Base-by-base conservation (phyloP, 2,329 filamentous ascomycete species). In the Calonectria naviculata region DNA sequence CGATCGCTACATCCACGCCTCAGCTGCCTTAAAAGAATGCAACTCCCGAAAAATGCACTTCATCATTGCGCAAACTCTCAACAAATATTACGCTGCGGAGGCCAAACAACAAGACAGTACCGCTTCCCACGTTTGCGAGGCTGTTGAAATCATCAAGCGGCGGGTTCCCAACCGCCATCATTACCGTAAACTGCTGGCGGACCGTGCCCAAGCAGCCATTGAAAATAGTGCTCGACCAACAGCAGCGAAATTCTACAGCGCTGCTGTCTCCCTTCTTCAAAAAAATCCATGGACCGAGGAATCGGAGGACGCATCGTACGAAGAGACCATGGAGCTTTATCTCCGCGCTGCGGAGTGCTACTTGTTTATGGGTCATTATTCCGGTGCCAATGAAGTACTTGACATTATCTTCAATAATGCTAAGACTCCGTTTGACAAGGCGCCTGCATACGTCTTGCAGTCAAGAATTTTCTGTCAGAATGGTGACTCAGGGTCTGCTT, bases 31-130 rank as follows among this genome's bases (percentile, higher is more conserved):
- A 63, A 90, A 89, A 72, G 92, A 95, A 79, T 91, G 90, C 78
- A 91, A 93, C 67, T 85, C 89, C 26, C 86, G 89, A 24, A 93
- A 93, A 76, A 98, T 98, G 95, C 95, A 98, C 82, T 98, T 95
- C 77, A 91, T 95, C 54, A 94, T 98, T 77, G 93, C 94, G 0
- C 92, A 94, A 79, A 93, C 93, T 0, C 90, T 98, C 74, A 90
- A 95, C 81, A 93, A 93, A 75, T 92, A 95, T 76, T 90, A 89
- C 71, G 80, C 85, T 9, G 83, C 89, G 28, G 91, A 95, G 71
- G 86, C 89, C 1, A 88, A 88, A 61, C 88, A 89, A 29, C 88
- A 92, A 15, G 95, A 97, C 78, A 92, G 90, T 70, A 92, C 93
- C 71, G 94, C 95, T 26, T 90, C 92, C 6, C 96, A 98, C 80